These are phyloP conservation scores for Metschnikowia rubicola DNA, from an alignment of 805 yeast species.

Conservation along the genomic window DNA sequence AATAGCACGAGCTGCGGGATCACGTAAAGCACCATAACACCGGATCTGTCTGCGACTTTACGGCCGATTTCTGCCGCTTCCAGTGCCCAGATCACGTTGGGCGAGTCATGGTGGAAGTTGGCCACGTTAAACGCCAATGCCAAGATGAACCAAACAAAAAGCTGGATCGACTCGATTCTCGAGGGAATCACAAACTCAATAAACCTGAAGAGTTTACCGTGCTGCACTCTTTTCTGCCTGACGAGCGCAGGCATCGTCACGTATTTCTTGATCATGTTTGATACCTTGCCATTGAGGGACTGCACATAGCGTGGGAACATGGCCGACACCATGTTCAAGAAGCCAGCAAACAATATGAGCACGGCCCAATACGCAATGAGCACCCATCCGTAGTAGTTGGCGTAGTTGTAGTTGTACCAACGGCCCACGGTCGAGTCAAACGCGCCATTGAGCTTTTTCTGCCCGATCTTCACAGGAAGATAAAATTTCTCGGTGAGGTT, in stretches of 20 bases:
- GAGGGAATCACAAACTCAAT: slow-evolving; percentile 31
- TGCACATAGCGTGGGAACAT: slow-evolving; percentile 37
- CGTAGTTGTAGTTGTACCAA: slow-evolving; percentile 37
- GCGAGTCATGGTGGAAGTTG: slow-evolving; percentile 9
- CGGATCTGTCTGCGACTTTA: slow-evolving; percentile 52
- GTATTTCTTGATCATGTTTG: slow-evolving; percentile 24
- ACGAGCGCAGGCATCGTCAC: slow-evolving; percentile 29
- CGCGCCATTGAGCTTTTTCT: slow-evolving; percentile 21
- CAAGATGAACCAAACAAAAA: slow-evolving; percentile 19
- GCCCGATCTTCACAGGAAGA: slow-evolving; percentile 34
- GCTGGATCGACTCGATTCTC: slow-evolving; percentile 22
- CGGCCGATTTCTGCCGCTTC: slow-evolving; percentile 9
- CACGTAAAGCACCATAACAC: slow-evolving; percentile 46
- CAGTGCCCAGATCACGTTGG: slow-evolving; percentile 8
- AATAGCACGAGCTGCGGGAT: slow-evolving; percentile 55
- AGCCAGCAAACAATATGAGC: slow-evolving; percentile 40
- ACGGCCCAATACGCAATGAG: slow-evolving; percentile 48
- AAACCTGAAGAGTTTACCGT: slow-evolving; percentile 7
- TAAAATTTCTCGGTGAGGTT: slow-evolving; percentile 26
- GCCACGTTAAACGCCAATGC: slow-evolving; percentile 13
- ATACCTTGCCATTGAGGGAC: slow-evolving; percentile 27
- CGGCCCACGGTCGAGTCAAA: slow-evolving; percentile 29
- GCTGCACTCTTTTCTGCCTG: slow-evolving; percentile 12
- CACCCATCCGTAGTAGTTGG: slow-evolving; percentile 37
- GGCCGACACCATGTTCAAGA: slow-evolving; percentile 37